These are phyloP conservation scores for Hypoxylon sp. DNA, from an alignment of 2,329 filamentous ascomycete genomes.

Conservation along the genomic window DNA sequence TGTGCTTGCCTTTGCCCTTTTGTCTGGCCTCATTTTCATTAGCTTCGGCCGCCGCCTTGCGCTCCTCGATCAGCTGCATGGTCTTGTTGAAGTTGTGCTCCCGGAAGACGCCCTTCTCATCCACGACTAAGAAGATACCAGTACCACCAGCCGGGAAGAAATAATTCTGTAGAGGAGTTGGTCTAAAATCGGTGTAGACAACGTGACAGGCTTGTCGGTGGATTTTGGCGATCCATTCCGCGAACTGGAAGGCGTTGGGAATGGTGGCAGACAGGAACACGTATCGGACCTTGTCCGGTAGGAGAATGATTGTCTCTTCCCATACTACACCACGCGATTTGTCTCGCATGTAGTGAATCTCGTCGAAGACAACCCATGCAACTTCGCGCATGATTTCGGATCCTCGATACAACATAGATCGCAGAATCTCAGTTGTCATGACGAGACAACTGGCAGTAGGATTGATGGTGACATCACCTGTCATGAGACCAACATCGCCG, in stretches of 20 bases:
- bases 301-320: constrained; percentile 98
- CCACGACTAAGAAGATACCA: constrained; percentile 93
- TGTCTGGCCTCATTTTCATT: constrained; percentile 83
- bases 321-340: constrained; percentile 95
- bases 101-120: constrained; percentile 95
- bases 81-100: constrained; percentile 98
- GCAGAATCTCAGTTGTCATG: constrained; percentile 99
- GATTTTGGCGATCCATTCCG: constrained; percentile 98
- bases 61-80: constrained; percentile 90
- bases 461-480: constrained; percentile 98
- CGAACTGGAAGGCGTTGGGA: constrained; percentile 98
- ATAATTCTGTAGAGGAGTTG: constrained; percentile 96
- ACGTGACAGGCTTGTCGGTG: constrained; percentile 98
- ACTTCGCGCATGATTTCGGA: constrained; percentile 99
- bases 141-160: constrained; percentile 95
- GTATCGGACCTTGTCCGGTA: constrained; percentile 98
- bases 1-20: constrained; percentile 91
- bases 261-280: constrained; percentile 99
- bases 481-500: constrained; percentile 98
- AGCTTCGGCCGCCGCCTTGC: constrained; percentile 86
- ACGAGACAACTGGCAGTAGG: constrained; percentile 97
- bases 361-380: constrained; percentile 97
- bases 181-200: constrained; percentile 98
- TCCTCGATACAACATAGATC: constrained; percentile 97
- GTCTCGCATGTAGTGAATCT: constrained; percentile 98